A percentile compares a stretch with the other conserved stretches of the same genome.
Evolutionary conservation across 192 early-diverging fungal genomes (phyloP).

Genomic region (Chytriomyces confervae): DNA sequence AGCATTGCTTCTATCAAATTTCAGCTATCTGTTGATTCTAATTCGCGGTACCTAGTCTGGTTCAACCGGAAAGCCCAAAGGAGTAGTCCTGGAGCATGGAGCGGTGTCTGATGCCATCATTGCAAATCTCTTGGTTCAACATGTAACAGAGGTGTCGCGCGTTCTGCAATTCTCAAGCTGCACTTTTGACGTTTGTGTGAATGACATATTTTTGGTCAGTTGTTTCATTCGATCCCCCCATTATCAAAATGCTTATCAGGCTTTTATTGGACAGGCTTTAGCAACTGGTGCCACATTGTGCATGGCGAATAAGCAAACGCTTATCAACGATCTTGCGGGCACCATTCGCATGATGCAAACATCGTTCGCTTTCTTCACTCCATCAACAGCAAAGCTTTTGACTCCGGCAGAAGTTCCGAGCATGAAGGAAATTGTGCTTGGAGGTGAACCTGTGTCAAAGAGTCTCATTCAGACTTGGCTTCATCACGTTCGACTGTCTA

Average conservation of each 20-base stretch:
- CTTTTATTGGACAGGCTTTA: conserved; percentile 30
- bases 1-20: no score
- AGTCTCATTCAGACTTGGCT: neutral
- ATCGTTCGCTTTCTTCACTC: conserved; percentile 20
- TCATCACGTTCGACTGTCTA: neutral
- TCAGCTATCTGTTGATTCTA: no score
- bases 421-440: conserved; percentile 35
- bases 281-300: conserved; percentile 22
- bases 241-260: no score
- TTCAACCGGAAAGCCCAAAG: conserved; percentile 52
- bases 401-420: conserved; percentile 21
- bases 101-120: conserved; percentile 10
- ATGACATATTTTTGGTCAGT: no score
- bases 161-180: conserved; percentile 30
- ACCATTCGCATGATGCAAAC: conserved; percentile 3
- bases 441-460: conserved; percentile 26
- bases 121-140: conserved; percentile 15
- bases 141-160: neutral
- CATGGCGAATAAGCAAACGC: conserved; percentile 7
- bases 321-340: conserved; percentile 6
- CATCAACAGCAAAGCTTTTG: neutral
- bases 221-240: no score
- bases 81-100: conserved; percentile 35
- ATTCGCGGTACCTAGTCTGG: conserved; percentile 22
- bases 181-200: conserved; percentile 32